Evolutionary conservation across 345 rosid genomes (phyloP), one percentile per base, ranked within the genome.

Genomic region (Rhodomyrtus tomentosa): DNA sequence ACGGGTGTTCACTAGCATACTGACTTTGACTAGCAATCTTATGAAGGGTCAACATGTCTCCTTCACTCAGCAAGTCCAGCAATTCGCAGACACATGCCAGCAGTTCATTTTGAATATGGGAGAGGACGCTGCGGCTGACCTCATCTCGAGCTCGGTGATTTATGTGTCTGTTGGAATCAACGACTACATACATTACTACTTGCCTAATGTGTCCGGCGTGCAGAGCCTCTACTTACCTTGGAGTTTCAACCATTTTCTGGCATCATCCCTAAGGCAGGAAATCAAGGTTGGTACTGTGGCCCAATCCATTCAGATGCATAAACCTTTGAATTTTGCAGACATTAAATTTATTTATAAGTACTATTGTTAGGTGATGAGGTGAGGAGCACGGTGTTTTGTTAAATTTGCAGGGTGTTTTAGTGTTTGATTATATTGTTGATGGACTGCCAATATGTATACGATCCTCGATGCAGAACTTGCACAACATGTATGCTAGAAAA

Each of bases 131-230:
- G 86, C 98, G 0, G 85, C 86, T 18, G 88, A 89, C 84, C 89
- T 92, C 49, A 88, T 96, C 87, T 93, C 95, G 0, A 90, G 87
- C 36, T 95, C 99, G 0, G 93, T 95, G 80, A 85, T 95, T 55
- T 95, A 94, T 86, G 58, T 96, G 81, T 96, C 98, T 1, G 91
- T 95, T 55, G 98, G 99, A 73, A 90, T 92, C 89, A 96, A 96
- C 49, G 99, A 96, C 83, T 95, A 93, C 85, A 95, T 96, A 84
- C 99, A 95, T 87, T 95, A 94, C 93, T 96, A 95, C 86, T 87
- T 96, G 81, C 93, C 89, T 14, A 94, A 96, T 82, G 90, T 89
- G 82, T 94, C 99, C 29, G 88, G 88, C 87, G 95, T 93, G 62
- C 98, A 92, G 92, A 91, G 89, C 56, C 86, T 92, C 55, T 95